Percentiles rank a stretch among this genome's conserved stretches.
Conservation (phyloP, 352 stramenopile genomes). For the Aphanomyces astaci region DNA sequence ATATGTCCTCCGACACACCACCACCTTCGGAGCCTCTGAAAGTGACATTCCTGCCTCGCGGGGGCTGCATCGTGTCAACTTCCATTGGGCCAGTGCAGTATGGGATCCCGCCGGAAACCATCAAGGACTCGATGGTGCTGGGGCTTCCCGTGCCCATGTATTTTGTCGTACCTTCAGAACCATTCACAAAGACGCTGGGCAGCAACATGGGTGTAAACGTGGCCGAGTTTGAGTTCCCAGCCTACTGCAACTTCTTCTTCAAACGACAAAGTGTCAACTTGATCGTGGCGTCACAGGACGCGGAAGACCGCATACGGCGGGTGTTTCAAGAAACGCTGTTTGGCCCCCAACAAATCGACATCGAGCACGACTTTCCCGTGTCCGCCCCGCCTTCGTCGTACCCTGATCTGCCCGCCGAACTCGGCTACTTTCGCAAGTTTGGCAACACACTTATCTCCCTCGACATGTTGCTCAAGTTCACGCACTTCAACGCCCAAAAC, state of each 20-base stretch:
- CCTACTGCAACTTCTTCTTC: slow-evolving; percentile 97
- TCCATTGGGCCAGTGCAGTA: slow-evolving; percentile 78
- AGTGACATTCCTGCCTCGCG: slow-evolving; percentile 60
- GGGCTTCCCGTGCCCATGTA: slow-evolving; percentile 88
- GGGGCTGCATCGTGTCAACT: slow-evolving; percentile 65
- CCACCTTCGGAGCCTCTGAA: slow-evolving; percentile 35
- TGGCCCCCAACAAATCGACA: slow-evolving; percentile 59
- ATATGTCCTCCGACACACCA: neutral
- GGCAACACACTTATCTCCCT: slow-evolving; percentile 82
- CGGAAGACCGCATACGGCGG: slow-evolving; percentile 71
- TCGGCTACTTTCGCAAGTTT: slow-evolving; percentile 87
- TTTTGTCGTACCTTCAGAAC: slow-evolving; percentile 92
- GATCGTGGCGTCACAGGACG: slow-evolving; percentile 67
- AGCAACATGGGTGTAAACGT: slow-evolving; percentile 93
- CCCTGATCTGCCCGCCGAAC: slow-evolving; percentile 73
- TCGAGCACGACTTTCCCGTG: slow-evolving; percentile 65
- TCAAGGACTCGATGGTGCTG: slow-evolving; percentile 95
- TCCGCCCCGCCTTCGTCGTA: slow-evolving; percentile 44
- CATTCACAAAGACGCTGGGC: slow-evolving; percentile 91
- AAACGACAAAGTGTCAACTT: slow-evolving; percentile 82
- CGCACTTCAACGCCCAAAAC: slow-evolving; percentile 63
- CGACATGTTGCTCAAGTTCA: slow-evolving; percentile 85
- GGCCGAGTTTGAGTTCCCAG: slow-evolving; percentile 96
- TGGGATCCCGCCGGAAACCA: slow-evolving; percentile 95
- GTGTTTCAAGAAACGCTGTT: slow-evolving; percentile 88